Evolutionary conservation across 2,329 filamentous ascomycete species (phyloP).

Genomic region (Neofusicoccum ribis): DNA sequence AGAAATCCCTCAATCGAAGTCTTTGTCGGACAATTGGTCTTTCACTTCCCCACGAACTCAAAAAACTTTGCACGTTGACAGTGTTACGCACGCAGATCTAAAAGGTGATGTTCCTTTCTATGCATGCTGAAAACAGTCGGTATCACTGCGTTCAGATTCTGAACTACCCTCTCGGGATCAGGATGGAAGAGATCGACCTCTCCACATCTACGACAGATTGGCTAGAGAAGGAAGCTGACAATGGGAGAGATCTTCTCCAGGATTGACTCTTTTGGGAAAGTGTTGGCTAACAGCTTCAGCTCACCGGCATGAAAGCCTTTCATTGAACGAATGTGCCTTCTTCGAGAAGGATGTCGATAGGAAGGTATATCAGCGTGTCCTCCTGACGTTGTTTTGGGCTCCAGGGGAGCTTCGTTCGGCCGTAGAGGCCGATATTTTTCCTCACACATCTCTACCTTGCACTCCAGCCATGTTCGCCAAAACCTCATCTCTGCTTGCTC

Average conservation of each 20-base stretch:
- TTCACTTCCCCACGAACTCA: not conserved
- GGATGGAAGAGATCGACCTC: not conserved
- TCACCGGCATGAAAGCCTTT: not conserved
- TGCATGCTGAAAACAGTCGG: not conserved
- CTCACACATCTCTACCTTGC: not conserved
- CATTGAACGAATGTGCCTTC: not conserved
- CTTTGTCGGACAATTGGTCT: not conserved
- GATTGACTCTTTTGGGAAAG: not conserved
- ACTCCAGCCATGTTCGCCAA: conserved; percentile 1
- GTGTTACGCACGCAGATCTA: not conserved
- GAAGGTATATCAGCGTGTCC: not conserved
- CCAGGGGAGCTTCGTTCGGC: not conserved
- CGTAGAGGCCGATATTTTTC: not conserved
- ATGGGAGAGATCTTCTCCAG: not conserved
- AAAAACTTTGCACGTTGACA: not conserved
- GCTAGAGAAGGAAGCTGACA: not conserved
- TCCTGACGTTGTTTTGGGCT: not conserved
- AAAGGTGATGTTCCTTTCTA: not conserved
- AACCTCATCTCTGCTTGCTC: not conserved
- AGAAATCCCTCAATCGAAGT: not conserved
- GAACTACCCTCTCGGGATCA: not conserved
- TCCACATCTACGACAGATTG: not conserved
- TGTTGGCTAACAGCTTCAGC: not conserved
- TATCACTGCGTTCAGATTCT: not conserved
- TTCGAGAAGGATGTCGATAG: not conserved